Evolutionary conservation across 495 filamentous ascomycete genomes (phyloP).

Genomic region (Bombardia bombarda): DNA sequence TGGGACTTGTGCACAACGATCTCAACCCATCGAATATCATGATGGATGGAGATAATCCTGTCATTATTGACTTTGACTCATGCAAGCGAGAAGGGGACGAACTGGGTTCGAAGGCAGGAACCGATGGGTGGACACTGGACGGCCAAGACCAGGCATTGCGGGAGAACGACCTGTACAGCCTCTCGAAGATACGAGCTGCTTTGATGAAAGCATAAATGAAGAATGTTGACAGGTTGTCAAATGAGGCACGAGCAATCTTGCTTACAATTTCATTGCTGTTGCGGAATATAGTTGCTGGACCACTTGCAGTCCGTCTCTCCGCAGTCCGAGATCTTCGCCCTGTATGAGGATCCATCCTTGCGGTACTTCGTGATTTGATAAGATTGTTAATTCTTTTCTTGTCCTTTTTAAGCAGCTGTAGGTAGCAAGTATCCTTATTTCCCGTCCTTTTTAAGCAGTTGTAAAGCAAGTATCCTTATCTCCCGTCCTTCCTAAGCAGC

Average conservation of each 20-base stretch:
- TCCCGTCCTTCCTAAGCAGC: too few relatives aligned
- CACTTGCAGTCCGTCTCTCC: not conserved
- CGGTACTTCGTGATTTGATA: too few relatives aligned
- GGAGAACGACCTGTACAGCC: not conserved
- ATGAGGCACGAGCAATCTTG: not conserved
- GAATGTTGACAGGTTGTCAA: not conserved
- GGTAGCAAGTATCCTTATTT: too few relatives aligned
- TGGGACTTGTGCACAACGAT: slow-evolving; percentile 33
- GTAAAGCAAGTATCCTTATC: too few relatives aligned
- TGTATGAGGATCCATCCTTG: too few relatives aligned
- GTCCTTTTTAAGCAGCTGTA: too few relatives aligned
- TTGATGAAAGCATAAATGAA: not conserved
- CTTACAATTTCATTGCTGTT: not conserved
- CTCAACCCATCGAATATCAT: slow-evolving; percentile 33
- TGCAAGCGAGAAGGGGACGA: not conserved
- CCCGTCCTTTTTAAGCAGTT: too few relatives aligned
- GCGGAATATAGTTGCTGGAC: not conserved
- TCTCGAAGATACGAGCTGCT: slow-evolving; percentile 1
- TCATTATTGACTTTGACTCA: slow-evolving; percentile 14
- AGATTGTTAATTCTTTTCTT: too few relatives aligned
- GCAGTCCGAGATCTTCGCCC: not conserved
- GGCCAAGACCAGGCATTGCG: not conserved
- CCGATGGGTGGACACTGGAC: not conserved
- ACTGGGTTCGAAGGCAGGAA: not conserved
- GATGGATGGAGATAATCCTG: slow-evolving; percentile 16